Base-by-base conservation (phyloP, 2,329 filamentous ascomycete genomes). In the Claviceps pusilla region DNA sequence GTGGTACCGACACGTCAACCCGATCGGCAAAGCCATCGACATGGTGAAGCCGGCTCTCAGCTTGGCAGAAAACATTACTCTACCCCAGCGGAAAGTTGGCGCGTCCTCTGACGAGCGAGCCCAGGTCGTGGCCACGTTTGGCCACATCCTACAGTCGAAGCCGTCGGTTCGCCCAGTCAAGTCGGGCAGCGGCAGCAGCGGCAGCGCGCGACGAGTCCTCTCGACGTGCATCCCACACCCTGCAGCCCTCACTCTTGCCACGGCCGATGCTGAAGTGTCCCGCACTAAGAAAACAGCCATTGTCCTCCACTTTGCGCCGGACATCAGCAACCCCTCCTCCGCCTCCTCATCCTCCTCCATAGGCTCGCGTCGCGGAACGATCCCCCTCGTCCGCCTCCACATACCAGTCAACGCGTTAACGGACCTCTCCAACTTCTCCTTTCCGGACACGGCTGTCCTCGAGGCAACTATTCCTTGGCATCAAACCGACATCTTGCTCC, bases 141-240 rank as follows among this genome's bases (percentile, higher is more conserved):
- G 78, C 19, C 73, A 77, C 53, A 57, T 80, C 39, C 69, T 81
- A 0, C 73, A 75, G 56, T 50, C 53, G 6, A 52, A 59, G 28
- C 61, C 65, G 41, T 50, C 55, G 28, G 28, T 29, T 7, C 47
- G 48, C 24, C 29, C n/a, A 16, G 41, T 50, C 37, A 54, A 47
- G 19, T 56, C 56, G 51, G 46, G 16, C 14, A 33, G 16, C 41
- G 19, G 41, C 41, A 24, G n/a, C 42, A 45, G 19, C n/a, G 11
- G 42, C 14, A 10, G 16, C 46, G 50, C 42, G 14, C 59, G 59
- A 5, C 72, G 71, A 49, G 66, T 73, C 48, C 69, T 81, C 41
- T 65, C 68, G 0, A 73, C 78, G 2, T 54, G 69, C 4, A 63
- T 73, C 0, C 77, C 77, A 0, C 75, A 79, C 49, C 69, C 79